Evolutionary conservation across 352 stramenopile genomes (phyloP).

Genomic region (Bremia lactucae): DNA sequence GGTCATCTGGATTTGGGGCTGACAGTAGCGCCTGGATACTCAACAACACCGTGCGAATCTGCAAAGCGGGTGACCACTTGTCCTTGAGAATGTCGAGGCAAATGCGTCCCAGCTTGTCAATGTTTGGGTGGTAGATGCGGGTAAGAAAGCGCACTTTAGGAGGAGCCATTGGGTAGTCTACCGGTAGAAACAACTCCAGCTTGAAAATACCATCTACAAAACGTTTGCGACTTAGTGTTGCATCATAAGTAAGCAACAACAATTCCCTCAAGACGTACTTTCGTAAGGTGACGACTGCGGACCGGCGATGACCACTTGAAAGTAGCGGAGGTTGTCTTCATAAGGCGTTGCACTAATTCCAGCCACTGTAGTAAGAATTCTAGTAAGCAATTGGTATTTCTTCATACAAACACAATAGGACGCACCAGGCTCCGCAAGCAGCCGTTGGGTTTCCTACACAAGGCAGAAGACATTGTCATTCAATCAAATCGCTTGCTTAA

Average conservation of each 20-base stretch:
- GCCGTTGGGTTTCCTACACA: conserved; percentile 88
- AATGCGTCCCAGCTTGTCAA: conserved; percentile 96
- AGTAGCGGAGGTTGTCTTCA: conserved; percentile 97
- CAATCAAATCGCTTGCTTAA: not conserved
- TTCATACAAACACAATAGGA: conserved; percentile 1
- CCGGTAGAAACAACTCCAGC: conserved; percentile 95
- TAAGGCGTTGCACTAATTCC: conserved; percentile 96
- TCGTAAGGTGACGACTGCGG: conserved; percentile 93
- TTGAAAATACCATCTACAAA: conserved; percentile 85
- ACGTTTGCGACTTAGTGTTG: not conserved
- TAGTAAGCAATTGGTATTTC: not conserved
- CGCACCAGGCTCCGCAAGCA: conserved; percentile 88
- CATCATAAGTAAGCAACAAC: conserved; percentile 6
- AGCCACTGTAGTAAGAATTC: conserved; percentile 43
- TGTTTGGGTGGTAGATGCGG: conserved; percentile 98
- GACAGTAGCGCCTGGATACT: conserved; percentile 95
- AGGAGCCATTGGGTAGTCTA: conserved; percentile 96
- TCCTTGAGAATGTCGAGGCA: conserved; percentile 99
- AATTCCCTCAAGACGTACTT: too few relatives aligned
- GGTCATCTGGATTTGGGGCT: conserved; percentile 95
- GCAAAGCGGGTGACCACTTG: conserved; percentile 97
- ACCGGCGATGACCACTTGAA: conserved; percentile 96
- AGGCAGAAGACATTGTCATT: conserved; percentile 1
- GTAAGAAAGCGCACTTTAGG: conserved; percentile 96
- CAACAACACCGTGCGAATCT: conserved; percentile 96